Conservation (phyloP, 2,329 filamentous ascomycete genomes). For the Thielaviopsis ethacetica region DNA sequence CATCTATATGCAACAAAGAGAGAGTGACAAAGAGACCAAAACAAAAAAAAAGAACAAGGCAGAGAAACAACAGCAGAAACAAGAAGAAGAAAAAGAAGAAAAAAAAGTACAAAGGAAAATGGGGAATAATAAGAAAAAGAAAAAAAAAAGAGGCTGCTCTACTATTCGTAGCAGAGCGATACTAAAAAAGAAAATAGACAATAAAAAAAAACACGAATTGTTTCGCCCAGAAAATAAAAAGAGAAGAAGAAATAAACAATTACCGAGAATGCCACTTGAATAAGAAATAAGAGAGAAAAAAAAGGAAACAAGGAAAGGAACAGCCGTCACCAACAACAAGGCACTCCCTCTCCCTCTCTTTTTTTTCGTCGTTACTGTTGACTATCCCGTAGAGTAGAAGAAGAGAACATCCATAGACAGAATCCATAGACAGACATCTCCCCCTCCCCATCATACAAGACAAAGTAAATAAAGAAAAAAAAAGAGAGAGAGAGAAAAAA, state of each 20-base stretch:
- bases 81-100: neutral
- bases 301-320: neutral
- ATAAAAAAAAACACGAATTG: neutral
- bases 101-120: slow-evolving; percentile 2
- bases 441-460: neutral
- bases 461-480: neutral
- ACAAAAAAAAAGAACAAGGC: neutral
- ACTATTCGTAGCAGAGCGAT: neutral
- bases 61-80: neutral
- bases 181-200: neutral
- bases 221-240: neutral
- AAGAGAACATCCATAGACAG: no score
- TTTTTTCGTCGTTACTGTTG: no score
- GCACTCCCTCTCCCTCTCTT: neutral
- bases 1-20: neutral
- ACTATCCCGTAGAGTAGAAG: neutral
- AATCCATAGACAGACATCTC: no score
- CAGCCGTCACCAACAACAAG: neutral
- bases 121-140: neutral
- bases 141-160: neutral
- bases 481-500: neutral
- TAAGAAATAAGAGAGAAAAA: neutral
- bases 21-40: neutral
- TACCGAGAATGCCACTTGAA: neutral
- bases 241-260: slow-evolving; percentile 1